Conservation (phyloP, 2,329 filamentous ascomycete species). For the Ophiobolus disseminans region DNA sequence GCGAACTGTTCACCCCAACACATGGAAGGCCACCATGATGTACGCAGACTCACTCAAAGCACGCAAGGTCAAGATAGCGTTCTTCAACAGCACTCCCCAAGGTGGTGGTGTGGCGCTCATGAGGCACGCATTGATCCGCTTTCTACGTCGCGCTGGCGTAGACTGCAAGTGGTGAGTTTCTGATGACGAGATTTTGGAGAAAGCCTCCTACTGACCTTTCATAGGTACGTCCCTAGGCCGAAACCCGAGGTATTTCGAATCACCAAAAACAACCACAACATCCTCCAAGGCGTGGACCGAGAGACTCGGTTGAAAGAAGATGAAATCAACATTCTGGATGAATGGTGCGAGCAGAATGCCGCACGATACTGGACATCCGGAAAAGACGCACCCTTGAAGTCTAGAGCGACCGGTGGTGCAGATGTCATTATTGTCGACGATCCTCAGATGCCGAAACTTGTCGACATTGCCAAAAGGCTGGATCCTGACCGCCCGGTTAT, state of each 20-base stretch:
- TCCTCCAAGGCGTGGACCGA: slow-evolving; percentile 78
- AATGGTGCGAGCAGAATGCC: slow-evolving; percentile 78
- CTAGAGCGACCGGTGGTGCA: slow-evolving; percentile 72
- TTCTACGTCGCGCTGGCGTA: slow-evolving; percentile 70
- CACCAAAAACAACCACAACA: slow-evolving; percentile 89
- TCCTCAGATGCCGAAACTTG: slow-evolving; percentile 82
- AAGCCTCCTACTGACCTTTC: no score
- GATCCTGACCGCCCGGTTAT: slow-evolving; percentile 78
- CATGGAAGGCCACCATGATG: slow-evolving; percentile 70
- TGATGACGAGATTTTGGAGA: no score
- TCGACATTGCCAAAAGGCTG: slow-evolving; percentile 73
- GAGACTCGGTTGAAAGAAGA: slow-evolving; percentile 65
- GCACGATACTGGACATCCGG: slow-evolving; percentile 77
- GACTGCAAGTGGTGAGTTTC: slow-evolving; percentile 73
- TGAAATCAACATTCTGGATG: slow-evolving; percentile 67
- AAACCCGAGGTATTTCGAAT: slow-evolving; percentile 80
- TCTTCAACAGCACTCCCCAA: slow-evolving; percentile 81
- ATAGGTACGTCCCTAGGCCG: slow-evolving; percentile 77
- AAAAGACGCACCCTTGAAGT: slow-evolving; percentile 69
- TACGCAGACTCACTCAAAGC: slow-evolving; percentile 69
- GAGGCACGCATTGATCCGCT: slow-evolving; percentile 78
- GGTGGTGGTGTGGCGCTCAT: slow-evolving; percentile 84
- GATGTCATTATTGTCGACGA: slow-evolving; percentile 82
- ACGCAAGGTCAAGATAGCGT: slow-evolving; percentile 72
- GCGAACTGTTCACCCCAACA: slow-evolving; percentile 65